Evolutionary conservation across 1,284 basidiomycete genomes (phyloP).

Genomic region (Limonomyces culmigenus): DNA sequence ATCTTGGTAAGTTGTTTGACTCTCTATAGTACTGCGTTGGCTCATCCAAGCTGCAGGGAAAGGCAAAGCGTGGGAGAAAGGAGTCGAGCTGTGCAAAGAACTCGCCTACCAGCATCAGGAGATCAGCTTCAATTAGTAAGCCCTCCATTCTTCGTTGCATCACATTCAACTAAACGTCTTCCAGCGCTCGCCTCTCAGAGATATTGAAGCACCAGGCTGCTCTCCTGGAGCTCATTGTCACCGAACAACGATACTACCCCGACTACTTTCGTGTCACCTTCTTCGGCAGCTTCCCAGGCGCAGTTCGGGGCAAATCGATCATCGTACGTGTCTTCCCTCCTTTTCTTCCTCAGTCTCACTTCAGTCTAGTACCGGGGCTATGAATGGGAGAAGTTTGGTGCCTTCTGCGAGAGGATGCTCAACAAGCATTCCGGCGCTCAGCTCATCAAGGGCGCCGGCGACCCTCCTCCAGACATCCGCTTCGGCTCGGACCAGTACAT

Average conservation of each 20-base stretch:
- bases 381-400: constrained; percentile 79
- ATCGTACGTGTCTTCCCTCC: constrained; percentile 33
- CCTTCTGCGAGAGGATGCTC: constrained; percentile 85
- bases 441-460: constrained; percentile 57
- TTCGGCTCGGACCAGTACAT: constrained; percentile 76
- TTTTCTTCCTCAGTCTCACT: constrained; percentile 3
- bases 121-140: constrained; percentile 82
- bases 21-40: background rate
- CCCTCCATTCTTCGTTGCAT: constrained; percentile 6
- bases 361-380: constrained; percentile 65
- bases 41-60: constrained; percentile 35
- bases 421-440: constrained; percentile 84
- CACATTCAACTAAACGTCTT: constrained; percentile 4
- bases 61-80: constrained; percentile 92
- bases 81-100: constrained; percentile 87
- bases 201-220: constrained; percentile 74
- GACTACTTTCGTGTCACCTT: constrained; percentile 92
- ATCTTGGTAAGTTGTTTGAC: constrained; percentile 41
- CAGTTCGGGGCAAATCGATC: constrained; percentile 76
- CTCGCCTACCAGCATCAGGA: constrained; percentile 71
- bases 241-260: constrained; percentile 68
- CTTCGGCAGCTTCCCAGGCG: constrained; percentile 78
- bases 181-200: constrained; percentile 64
- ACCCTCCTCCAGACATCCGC: constrained; percentile 69
- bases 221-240: constrained; percentile 70